Conservation (phyloP, 176 grass and related monocot species). For the Typha latifolia region DNA sequence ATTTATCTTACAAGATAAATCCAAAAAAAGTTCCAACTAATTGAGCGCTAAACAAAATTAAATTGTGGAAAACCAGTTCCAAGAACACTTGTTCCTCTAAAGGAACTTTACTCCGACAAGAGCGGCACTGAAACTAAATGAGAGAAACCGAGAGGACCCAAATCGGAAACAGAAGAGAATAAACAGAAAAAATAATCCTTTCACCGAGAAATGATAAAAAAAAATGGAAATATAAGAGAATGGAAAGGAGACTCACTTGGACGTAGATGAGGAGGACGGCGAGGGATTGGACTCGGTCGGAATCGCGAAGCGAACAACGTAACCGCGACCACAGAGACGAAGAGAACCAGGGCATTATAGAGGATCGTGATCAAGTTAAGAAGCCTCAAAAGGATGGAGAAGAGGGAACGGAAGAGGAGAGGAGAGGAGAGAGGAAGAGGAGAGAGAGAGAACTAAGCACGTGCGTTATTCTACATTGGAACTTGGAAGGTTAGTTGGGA, state of each 20-base stretch:
- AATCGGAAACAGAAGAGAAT: neutral
- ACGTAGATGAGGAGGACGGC: constrained; percentile 18
- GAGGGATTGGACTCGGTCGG: constrained; percentile 9
- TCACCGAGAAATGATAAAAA: neutral
- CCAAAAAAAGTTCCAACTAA: too few species aligned
- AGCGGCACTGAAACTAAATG: too few species aligned
- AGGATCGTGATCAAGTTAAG: neutral
- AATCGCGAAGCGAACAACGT: constrained; percentile 15
- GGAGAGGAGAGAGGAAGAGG: neutral
- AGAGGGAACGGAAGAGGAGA: neutral
- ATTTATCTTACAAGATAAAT: neutral
- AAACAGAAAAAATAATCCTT: neutral
- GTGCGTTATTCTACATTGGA: neutral
- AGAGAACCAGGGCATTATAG: constrained; percentile 11
- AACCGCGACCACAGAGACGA: neutral
- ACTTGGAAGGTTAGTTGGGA: neutral
- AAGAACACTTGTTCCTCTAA: too few species aligned
- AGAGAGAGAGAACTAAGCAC: neutral
- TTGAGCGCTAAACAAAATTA: neutral
- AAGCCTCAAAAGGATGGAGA: neutral
- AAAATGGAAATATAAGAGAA: neutral
- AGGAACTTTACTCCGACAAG: too few species aligned
- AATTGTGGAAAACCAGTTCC: neutral
- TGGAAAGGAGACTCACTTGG: constrained; percentile 6
- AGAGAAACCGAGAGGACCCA: too few species aligned